phyloP scores from a whole-genome alignment of 805 yeast genomes.

The Schwanniomyces polymorphus region DNA sequence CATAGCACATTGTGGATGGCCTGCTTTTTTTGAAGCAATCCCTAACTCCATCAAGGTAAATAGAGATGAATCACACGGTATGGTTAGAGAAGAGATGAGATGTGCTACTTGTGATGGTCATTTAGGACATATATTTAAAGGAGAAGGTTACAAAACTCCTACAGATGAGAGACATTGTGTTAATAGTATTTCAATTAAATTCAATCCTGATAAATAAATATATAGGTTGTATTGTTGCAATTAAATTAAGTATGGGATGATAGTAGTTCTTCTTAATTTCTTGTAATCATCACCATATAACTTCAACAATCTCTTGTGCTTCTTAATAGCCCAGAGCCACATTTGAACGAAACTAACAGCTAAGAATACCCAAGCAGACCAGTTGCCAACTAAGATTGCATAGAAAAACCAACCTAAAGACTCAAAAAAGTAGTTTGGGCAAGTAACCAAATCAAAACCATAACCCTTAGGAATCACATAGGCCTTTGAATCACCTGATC shows the following conservation, averaged over 20 bases:
- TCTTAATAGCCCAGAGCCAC: slow-evolving; percentile 90
- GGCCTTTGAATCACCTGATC: slow-evolving; percentile 51
- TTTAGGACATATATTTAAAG: slow-evolving; percentile 91
- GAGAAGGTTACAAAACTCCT: slow-evolving; percentile 89
- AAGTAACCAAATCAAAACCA: slow-evolving; percentile 76
- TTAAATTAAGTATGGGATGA: slow-evolving; percentile 72
- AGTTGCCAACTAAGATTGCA: slow-evolving; percentile 71
- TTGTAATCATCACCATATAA: slow-evolving; percentile 81
- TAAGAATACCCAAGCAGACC: slow-evolving; percentile 73
- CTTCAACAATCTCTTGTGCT: slow-evolving; percentile 66
- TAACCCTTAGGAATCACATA: slow-evolving; percentile 81
- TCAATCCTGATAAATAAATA: slow-evolving; percentile 23
- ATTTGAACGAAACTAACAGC: slow-evolving; percentile 75
- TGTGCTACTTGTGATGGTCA: slow-evolving; percentile 92
- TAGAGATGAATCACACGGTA: slow-evolving; percentile 68
- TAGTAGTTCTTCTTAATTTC: slow-evolving; percentile 65
- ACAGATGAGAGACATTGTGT: slow-evolving; percentile 95
- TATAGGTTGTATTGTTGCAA: neutral
- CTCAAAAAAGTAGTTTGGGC: slow-evolving; percentile 95
- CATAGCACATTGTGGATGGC: slow-evolving; percentile 96
- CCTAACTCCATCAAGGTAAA: slow-evolving; percentile 71
- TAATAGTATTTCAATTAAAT: slow-evolving; percentile 78
- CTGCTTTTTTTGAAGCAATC: slow-evolving; percentile 88
- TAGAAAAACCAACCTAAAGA: slow-evolving; percentile 70
- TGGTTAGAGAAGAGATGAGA: slow-evolving; percentile 84